Evolutionary conservation across 1,284 basidiomycete species (phyloP).

Genomic region (Leccinum solheimii): DNA sequence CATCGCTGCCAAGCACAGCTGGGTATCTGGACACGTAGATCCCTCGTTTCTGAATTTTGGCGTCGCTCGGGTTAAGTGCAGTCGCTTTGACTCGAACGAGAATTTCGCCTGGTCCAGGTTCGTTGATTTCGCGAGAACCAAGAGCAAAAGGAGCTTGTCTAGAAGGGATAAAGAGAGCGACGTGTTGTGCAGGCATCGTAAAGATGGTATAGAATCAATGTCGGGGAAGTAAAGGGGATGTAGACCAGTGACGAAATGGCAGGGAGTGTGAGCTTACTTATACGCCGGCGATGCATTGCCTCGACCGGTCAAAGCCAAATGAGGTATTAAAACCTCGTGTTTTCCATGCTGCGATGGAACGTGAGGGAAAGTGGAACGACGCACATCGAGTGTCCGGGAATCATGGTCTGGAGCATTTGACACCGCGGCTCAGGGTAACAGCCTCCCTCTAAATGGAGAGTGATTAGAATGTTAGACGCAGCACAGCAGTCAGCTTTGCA

Average conservation of each 20-base stretch:
- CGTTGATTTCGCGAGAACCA: slow-evolving; percentile 36
- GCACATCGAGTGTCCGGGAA: slow-evolving; percentile 29
- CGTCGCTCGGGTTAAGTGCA: slow-evolving; percentile 46
- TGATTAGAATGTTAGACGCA: slow-evolving; percentile 31
- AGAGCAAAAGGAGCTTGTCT: slow-evolving; percentile 33
- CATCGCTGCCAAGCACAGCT: slow-evolving; percentile 55
- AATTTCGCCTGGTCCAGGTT: slow-evolving; percentile 41
- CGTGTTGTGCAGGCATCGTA: slow-evolving; percentile 27
- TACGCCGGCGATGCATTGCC: slow-evolving; percentile 34
- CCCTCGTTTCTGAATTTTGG: slow-evolving; percentile 37
- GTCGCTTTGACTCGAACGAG: slow-evolving; percentile 43
- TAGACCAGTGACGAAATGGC: slow-evolving; percentile 24
- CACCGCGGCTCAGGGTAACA: slow-evolving; percentile 35
- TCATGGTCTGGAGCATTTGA: slow-evolving; percentile 34
- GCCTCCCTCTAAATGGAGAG: slow-evolving; percentile 34
- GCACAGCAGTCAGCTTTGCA: slow-evolving; percentile 29
- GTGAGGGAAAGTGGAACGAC: slow-evolving; percentile 27
- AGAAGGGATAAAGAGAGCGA: slow-evolving; percentile 34
- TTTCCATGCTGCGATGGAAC: slow-evolving; percentile 33
- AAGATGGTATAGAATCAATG: slow-evolving; percentile 6
- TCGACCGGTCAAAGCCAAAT: slow-evolving; percentile 26
- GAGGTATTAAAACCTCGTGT: slow-evolving; percentile 37
- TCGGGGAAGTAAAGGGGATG: slow-evolving; percentile 12
- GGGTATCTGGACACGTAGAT: slow-evolving; percentile 40
- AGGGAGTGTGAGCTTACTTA: slow-evolving; percentile 26